phyloP scores from a whole-genome alignment of 768 basidiomycete genomes.

The Kwoniella shandongensis region DNA sequence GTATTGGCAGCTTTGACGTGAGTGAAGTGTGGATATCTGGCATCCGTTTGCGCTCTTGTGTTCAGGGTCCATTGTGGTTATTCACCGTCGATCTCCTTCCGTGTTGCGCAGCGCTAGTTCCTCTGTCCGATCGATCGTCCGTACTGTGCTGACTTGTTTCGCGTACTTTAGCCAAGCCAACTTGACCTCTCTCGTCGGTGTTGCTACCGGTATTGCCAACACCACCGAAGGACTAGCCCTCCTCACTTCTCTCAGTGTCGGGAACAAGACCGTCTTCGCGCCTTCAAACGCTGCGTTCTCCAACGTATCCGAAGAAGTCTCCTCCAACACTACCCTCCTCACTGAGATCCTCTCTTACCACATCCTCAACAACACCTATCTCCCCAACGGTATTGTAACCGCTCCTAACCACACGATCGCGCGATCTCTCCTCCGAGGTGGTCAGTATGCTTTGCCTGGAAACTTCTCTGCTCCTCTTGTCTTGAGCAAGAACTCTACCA shows the following conservation, averaged over 20 bases:
- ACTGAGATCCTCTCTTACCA: constrained; percentile 58
- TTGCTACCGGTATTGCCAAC: constrained; percentile 56
- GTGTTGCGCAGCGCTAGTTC: too few relatives aligned
- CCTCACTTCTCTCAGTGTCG: constrained; percentile 52
- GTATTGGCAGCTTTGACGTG: constrained; percentile 45
- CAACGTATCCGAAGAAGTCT: constrained; percentile 52
- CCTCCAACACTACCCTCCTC: constrained; percentile 53
- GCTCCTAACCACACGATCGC: constrained; percentile 66
- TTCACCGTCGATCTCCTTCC: too few relatives aligned
- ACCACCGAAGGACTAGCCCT: constrained; percentile 57
- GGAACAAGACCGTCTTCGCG: constrained; percentile 60
- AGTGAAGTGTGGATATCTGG: too few relatives aligned
- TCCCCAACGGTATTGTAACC: constrained; percentile 54
- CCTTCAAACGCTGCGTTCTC: constrained; percentile 61
- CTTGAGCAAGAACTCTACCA: constrained; percentile 37
- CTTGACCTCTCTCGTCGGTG: constrained; percentile 52
- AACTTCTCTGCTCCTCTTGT: constrained; percentile 52
- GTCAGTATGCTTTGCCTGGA: constrained; percentile 62
- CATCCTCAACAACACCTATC: constrained; percentile 61
- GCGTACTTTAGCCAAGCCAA: constrained; percentile 21
- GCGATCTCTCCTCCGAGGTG: constrained; percentile 63
- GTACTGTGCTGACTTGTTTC: too few relatives aligned
- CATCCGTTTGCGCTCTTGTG: too few relatives aligned
- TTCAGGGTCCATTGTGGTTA: too few relatives aligned
- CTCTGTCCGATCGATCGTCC: too few relatives aligned